Percentiles rank a stretch among this genome's conserved stretches.
Conservation (phyloP, 2,329 filamentous ascomycete species). For the Pyrenophora graminea region DNA sequence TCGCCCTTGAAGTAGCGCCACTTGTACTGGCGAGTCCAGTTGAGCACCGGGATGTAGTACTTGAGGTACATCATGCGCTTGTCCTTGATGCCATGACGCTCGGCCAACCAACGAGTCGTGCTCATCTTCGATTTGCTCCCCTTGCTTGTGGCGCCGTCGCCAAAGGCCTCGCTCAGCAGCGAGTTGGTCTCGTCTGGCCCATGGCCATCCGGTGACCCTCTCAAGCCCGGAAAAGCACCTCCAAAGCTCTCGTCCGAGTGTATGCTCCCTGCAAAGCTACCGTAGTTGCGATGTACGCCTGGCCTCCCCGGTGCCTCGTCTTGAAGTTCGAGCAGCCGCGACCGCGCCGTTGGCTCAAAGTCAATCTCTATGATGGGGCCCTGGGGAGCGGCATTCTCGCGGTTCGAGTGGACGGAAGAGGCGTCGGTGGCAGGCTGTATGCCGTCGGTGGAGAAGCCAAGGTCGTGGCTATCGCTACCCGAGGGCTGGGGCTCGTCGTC, state of each 20-base stretch:
- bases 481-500: slow-evolving; percentile 25
- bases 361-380: slow-evolving; percentile 32
- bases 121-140: slow-evolving; percentile 65
- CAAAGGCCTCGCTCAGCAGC: slow-evolving; percentile 49
- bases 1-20: slow-evolving; percentile 84
- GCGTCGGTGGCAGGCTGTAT: slow-evolving; percentile 41
- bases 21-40: slow-evolving; percentile 87
- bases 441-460: slow-evolving; percentile 36
- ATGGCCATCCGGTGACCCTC: slow-evolving; percentile 33
- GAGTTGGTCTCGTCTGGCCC: slow-evolving; percentile 44
- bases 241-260: slow-evolving; percentile 47
- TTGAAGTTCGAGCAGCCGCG: slow-evolving; percentile 46
- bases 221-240: slow-evolving; percentile 41
- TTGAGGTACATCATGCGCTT: slow-evolving; percentile 77
- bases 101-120: slow-evolving; percentile 72
- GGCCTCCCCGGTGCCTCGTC: slow-evolving; percentile 65
- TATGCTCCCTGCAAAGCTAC: slow-evolving; percentile 60
- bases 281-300: slow-evolving; percentile 56
- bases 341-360: slow-evolving; percentile 43
- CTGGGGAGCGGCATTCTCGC: slow-evolving; percentile 24
- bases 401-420: slow-evolving; percentile 34
- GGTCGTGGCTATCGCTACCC: slow-evolving; percentile 19
- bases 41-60: slow-evolving; percentile 90
- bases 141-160: slow-evolving; percentile 50
- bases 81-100: slow-evolving; percentile 74